Percentiles rank a stretch among this genome's conserved stretches.
These are phyloP conservation scores for Ziziphus jujuba DNA, from an alignment of 306 rosid species.

Conservation along the genomic window DNA sequence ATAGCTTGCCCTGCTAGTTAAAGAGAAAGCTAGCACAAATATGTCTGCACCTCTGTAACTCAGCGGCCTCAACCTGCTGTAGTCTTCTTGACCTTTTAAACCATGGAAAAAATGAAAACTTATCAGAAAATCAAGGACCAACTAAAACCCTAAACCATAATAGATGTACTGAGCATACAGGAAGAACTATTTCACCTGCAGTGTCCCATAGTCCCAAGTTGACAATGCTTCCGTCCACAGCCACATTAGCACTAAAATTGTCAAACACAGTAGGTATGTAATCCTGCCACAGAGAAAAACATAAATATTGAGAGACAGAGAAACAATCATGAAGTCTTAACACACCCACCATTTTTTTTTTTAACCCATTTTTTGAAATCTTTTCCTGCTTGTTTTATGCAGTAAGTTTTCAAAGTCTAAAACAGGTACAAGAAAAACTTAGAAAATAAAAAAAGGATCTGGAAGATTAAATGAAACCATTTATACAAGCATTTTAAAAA, in stretches of 20 bases:
- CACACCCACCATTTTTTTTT: neutral
- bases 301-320: neutral
- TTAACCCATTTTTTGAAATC: too few relatives aligned
- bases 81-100: constrained; percentile 92
- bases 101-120: constrained; percentile 1
- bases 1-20: constrained; percentile 89
- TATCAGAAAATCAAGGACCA: constrained; percentile 8
- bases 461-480: constrained; percentile 1
- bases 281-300: constrained; percentile 53
- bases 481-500: constrained; percentile 13
- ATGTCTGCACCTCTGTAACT: constrained; percentile 97
- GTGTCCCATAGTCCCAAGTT: constrained; percentile 98
- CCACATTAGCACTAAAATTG: constrained; percentile 94
- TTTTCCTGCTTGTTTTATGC: too few relatives aligned
- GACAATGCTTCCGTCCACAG: constrained; percentile 90
- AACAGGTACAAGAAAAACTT: neutral
- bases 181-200: constrained; percentile 59
- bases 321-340: neutral
- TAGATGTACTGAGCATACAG: neutral
- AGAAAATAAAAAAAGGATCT: neutral
- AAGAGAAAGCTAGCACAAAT: constrained; percentile 86
- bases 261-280: constrained; percentile 94
- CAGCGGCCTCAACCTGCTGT: constrained; percentile 96
- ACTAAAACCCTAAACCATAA: constrained; percentile 1
- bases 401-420: neutral